Percentiles rank a stretch among this genome's conserved stretches.
These are phyloP conservation scores for Claviceps sp. DNA, from an alignment of 2,329 filamentous ascomycete genomes.

Conservation along the genomic window DNA sequence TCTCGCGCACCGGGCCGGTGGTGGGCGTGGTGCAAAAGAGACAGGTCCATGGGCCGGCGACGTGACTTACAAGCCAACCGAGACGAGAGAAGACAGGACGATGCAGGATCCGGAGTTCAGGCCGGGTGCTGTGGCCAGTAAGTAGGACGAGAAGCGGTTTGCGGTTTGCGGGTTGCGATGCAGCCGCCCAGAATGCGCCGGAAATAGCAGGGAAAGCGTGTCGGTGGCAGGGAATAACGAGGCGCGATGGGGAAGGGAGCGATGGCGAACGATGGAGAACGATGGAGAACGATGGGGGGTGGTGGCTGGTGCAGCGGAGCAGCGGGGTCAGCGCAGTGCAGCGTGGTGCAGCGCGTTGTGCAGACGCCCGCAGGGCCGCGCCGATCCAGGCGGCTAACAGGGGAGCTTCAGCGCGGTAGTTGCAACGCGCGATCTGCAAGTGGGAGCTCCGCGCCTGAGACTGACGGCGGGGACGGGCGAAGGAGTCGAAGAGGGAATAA, in stretches of 20 bases:
- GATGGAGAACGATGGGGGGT: neutral
- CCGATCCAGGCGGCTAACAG: neutral
- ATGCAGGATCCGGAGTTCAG: neutral
- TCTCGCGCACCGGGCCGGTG: conserved; percentile 4
- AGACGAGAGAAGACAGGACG: neutral
- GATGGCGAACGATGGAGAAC: neutral
- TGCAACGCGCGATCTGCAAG: neutral
- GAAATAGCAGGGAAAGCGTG: conserved; percentile 7
- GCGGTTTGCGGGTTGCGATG: neutral
- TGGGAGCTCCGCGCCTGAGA: neutral
- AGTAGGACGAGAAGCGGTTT: neutral
- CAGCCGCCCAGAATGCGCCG: neutral
- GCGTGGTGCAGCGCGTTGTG: neutral
- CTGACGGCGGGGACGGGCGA: neutral
- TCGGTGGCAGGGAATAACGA: conserved; percentile 19
- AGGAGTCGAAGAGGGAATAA: neutral
- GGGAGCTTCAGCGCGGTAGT: neutral
- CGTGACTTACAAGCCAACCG: neutral
- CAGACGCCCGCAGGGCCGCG: neutral
- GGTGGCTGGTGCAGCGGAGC: neutral
- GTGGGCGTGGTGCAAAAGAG: conserved; percentile 5
- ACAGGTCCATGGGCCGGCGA: conserved; percentile 5
- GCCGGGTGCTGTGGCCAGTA: neutral
- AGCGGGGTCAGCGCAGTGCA: neutral
- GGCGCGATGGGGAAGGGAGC: conserved; percentile 5